phyloP scores from a whole-genome alignment of 495 filamentous ascomycete species.

The Hypoxylon crocopeplum region DNA sequence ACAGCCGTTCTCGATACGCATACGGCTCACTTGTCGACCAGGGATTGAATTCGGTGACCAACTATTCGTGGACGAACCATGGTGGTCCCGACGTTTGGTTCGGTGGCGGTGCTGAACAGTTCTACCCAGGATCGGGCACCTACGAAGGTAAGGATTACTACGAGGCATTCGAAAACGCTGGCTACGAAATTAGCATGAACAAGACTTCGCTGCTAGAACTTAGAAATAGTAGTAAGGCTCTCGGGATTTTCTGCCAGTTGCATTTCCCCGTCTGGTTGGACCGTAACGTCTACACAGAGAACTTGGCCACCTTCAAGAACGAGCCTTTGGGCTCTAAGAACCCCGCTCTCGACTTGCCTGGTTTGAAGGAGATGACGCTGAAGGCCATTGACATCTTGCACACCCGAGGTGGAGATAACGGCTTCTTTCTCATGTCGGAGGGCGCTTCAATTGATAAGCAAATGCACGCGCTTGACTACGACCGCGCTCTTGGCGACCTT shows the following conservation, averaged over 20 bases:
- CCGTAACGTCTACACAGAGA: conserved; percentile 71
- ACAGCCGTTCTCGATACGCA: conserved; percentile 66
- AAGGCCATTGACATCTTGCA: conserved; percentile 77
- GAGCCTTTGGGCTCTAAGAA: conserved; percentile 64
- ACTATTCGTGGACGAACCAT: conserved; percentile 73
- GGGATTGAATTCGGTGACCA: conserved; percentile 61
- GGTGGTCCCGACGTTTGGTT: conserved; percentile 75
- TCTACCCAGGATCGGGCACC: conserved; percentile 61
- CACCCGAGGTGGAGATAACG: conserved; percentile 65
- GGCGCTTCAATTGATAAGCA: conserved; percentile 80
- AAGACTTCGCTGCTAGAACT: conserved; percentile 65
- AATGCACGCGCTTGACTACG: conserved; percentile 79
- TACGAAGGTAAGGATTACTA: conserved; percentile 71
- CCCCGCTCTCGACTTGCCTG: conserved; percentile 70
- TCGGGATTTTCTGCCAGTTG: conserved; percentile 71
- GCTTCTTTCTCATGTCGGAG: conserved; percentile 80
- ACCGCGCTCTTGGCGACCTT: conserved; percentile 75
- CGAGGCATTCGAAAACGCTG: conserved; percentile 66
- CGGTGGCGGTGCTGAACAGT: conserved; percentile 76
- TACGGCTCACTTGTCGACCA: conserved; percentile 70
- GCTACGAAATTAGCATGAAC: conserved; percentile 69
- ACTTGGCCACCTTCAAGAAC: conserved; percentile 65
- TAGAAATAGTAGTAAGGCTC: conserved; percentile 60
- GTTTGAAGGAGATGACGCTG: conserved; percentile 81
- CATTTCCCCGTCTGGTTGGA: conserved; percentile 77